Evolutionary conservation across 768 basidiomycete genomes (phyloP).

Genomic region (Suillus sp.): DNA sequence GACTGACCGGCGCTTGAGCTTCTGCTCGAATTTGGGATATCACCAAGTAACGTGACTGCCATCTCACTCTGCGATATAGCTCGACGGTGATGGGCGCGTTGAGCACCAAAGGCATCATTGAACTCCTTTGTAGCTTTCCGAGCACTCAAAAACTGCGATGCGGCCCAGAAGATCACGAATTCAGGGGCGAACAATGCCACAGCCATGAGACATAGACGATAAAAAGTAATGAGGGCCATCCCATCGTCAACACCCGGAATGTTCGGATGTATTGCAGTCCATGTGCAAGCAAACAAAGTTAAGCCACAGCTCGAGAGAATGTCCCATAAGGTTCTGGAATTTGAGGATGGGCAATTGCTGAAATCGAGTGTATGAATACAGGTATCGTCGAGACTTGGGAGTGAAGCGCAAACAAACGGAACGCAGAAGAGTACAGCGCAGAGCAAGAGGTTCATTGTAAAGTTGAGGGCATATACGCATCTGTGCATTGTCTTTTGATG

Average conservation of each 20-base stretch:
- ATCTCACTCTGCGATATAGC: too few species aligned
- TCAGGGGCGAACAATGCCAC: constrained; percentile 14
- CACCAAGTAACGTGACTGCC: background rate
- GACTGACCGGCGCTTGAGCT: background rate
- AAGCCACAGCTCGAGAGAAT: constrained; percentile 31
- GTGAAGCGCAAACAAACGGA: background rate
- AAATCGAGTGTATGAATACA: background rate
- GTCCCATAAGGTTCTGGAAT: constrained; percentile 17
- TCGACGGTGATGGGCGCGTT: background rate
- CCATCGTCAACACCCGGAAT: constrained; percentile 24
- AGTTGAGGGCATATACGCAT: background rate
- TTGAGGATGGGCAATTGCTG: background rate
- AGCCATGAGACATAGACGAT: constrained; percentile 23
- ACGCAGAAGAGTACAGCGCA: too few species aligned
- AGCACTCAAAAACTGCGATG: constrained; percentile 28
- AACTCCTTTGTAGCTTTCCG: background rate
- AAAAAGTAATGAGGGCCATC: background rate
- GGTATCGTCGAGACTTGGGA: background rate
- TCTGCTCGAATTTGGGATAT: background rate
- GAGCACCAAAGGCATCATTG: background rate
- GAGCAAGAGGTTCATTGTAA: background rate
- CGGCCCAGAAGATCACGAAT: too few species aligned
- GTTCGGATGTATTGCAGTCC: constrained; percentile 34
- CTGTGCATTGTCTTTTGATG: background rate
- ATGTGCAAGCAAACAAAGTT: constrained; percentile 33